Percentiles rank a stretch among this genome's conserved stretches.
Conservation (phyloP, 1,139 yeast species). For the Yamadazyma blattariae region DNA sequence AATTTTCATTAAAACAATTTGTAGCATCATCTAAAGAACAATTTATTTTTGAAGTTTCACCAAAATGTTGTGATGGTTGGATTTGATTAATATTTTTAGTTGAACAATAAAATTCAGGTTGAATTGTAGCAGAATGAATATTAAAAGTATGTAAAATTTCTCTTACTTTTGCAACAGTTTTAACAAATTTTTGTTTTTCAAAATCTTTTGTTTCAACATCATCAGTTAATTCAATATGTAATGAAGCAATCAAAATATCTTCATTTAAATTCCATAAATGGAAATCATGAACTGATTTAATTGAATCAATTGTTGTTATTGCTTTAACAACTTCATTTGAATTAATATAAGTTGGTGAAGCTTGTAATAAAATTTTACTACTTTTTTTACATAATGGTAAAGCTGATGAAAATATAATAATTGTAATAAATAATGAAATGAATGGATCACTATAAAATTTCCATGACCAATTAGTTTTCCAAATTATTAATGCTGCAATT, state of each 20-base stretch:
- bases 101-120: conserved; percentile 64
- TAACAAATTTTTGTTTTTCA: conserved; percentile 50
- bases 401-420: conserved; percentile 87
- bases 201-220: conserved; percentile 16
- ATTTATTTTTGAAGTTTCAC: conserved; percentile 28
- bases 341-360: conserved; percentile 80
- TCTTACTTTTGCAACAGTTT: conserved; percentile 75
- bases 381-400: conserved; percentile 86
- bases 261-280: conserved; percentile 97
- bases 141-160: conserved; percentile 80
- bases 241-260: conserved; percentile 80
- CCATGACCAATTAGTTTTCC: conserved; percentile 93
- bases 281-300: conserved; percentile 86
- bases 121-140: conserved; percentile 91
- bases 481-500: conserved; percentile 80
- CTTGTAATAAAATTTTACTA: conserved; percentile 85
- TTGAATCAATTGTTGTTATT: conserved; percentile 65
- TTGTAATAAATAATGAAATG: conserved; percentile 80
- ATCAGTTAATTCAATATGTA: conserved; percentile 74
- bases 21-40: conserved; percentile 36
- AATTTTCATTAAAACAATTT: conserved; percentile 33
- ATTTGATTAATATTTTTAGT: conserved; percentile 6
- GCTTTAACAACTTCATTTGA: conserved; percentile 72
- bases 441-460: conserved; percentile 82
- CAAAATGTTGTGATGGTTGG: conserved; percentile 27